Conservation (phyloP, 192 early-diverging fungal genomes). For the Coemansia sp. region DNA sequence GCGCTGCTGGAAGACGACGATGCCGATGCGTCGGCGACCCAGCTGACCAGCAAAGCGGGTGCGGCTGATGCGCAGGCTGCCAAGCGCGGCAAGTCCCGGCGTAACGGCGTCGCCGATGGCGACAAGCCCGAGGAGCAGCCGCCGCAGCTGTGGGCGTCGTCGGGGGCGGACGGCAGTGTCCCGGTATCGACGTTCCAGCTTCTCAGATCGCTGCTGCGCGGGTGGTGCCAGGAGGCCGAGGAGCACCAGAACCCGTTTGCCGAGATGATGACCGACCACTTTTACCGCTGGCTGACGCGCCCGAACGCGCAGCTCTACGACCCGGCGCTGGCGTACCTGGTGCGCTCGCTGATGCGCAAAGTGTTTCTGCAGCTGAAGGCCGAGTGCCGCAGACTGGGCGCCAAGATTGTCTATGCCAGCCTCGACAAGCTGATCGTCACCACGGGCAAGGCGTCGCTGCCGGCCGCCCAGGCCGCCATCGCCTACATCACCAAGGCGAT, state of each 20-base stretch:
- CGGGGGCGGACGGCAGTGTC: constrained; percentile 28
- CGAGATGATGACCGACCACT: constrained; percentile 75
- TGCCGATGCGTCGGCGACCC: neutral
- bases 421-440: constrained; percentile 79
- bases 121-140: neutral
- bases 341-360: constrained; percentile 88
- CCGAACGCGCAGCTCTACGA: constrained; percentile 78
- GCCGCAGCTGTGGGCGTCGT: neutral
- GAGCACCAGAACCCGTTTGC: constrained; percentile 64
- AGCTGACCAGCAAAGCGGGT: neutral
- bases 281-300: constrained; percentile 87
- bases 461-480: constrained; percentile 70
- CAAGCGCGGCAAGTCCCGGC: constrained; percentile 2
- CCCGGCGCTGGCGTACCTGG: constrained; percentile 71
- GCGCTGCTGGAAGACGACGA: neutral
- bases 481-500: constrained; percentile 72
- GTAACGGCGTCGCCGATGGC: neutral
- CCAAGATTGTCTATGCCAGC: constrained; percentile 73
- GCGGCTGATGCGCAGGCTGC: neutral
- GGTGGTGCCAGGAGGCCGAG: constrained; percentile 73
- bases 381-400: constrained; percentile 77
- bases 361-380: constrained; percentile 81
- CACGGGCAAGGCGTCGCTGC: constrained; percentile 74
- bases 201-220: constrained; percentile 72
- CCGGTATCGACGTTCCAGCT: constrained; percentile 61